These are phyloP conservation scores for Powellomyces hirtus DNA, from an alignment of 192 early-diverging fungal species.

Conservation along the genomic window DNA sequence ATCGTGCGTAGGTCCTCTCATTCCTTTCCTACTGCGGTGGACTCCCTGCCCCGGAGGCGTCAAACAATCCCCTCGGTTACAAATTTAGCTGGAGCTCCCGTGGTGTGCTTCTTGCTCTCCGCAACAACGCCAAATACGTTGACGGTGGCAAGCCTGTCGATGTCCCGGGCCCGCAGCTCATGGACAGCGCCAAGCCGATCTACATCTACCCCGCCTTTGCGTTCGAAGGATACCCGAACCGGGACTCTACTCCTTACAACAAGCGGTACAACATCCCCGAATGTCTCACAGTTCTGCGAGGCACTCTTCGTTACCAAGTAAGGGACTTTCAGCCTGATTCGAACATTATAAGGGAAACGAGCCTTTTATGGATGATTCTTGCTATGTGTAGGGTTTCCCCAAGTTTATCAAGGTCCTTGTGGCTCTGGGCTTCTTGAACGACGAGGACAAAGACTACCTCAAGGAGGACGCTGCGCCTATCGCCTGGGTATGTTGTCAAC, in stretches of 20 bases:
- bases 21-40: constrained; percentile 98
- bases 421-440: constrained; percentile 87
- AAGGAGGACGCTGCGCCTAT: constrained; percentile 33
- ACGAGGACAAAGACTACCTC: constrained; percentile 62
- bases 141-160: constrained; percentile 84
- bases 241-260: constrained; percentile 93
- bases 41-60: constrained; percentile 86
- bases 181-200: constrained; percentile 85
- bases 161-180: no score
- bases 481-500: constrained; percentile 64
- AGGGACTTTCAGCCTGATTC: background rate
- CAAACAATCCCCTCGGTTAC: constrained; percentile 87
- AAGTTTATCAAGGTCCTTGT: constrained; percentile 94
- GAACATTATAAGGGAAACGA: background rate
- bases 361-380: background rate
- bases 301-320: constrained; percentile 85
- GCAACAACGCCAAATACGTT: constrained; percentile 90
- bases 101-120: constrained; percentile 94
- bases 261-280: constrained; percentile 93
- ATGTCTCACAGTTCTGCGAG: constrained; percentile 87
- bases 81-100: constrained; percentile 99
- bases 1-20: constrained; percentile 52
- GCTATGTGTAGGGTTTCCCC: constrained; percentile 74
- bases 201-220: constrained; percentile 95
- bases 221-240: constrained; percentile 95